Conservation (phyloP, 2,329 filamentous ascomycete species). For the Fusarium concolor region DNA sequence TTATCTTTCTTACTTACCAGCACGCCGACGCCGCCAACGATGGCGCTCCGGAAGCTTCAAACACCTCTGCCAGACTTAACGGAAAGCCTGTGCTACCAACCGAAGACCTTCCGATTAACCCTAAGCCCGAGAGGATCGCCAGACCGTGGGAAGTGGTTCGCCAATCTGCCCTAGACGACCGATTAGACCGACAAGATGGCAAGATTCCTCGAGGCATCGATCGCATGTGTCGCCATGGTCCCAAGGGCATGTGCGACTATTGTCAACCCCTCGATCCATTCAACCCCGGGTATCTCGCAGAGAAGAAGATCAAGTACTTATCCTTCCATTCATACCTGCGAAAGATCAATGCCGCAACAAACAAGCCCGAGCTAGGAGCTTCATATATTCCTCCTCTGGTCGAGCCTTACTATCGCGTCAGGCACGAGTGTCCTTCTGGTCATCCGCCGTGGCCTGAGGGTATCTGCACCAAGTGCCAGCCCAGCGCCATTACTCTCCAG, state of each 20-base stretch:
- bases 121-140: conserved; percentile 70
- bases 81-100: conserved; percentile 78
- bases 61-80: conserved; percentile 77
- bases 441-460: conserved; percentile 95
- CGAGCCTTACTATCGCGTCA: conserved; percentile 93
- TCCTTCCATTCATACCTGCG: conserved; percentile 95
- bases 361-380: conserved; percentile 91
- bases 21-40: conserved; percentile 60
- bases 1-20: conserved; percentile 87
- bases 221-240: conserved; percentile 95
- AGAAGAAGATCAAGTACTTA: conserved; percentile 98
- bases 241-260: conserved; percentile 99
- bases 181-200: conserved; percentile 86
- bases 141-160: conserved; percentile 84
- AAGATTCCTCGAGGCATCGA: conserved; percentile 85
- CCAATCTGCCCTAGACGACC: conserved; percentile 88
- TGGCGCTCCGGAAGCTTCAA: conserved; percentile 45
- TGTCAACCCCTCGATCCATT: conserved; percentile 98
- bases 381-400: conserved; percentile 96
- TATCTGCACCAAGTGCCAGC: conserved; percentile 98
- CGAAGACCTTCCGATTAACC: conserved; percentile 74
- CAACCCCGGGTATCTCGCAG: conserved; percentile 84
- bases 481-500: conserved; percentile 94
- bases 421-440: conserved; percentile 88
- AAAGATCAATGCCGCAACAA: conserved; percentile 95